Base-by-base conservation (phyloP, 1,139 yeast genomes). In the Scheffersomyces parashehatae region DNA sequence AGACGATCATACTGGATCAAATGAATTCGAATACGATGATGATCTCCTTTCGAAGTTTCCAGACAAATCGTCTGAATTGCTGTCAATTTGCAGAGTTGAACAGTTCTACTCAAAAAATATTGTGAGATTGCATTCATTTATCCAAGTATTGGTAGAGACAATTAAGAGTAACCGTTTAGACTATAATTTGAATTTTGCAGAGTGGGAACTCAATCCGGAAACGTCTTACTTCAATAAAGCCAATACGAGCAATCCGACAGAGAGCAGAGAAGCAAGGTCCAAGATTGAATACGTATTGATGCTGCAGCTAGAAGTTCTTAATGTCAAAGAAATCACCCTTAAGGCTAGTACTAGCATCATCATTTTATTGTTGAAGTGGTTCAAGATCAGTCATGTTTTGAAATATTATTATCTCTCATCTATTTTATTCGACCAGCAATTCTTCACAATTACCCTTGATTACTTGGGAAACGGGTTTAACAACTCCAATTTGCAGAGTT, bases 391-490 rank as follows among this genome's bases (percentile, higher is more conserved):
- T 41, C 96, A 93, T 62, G 69, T 89, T 2, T 64, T 90, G 52
- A 91, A 91, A 60, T 83, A 77, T 58, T 95, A 90, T 60, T 88
- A 85, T 56, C 67, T 93, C 11, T 66, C 85, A 1, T 79, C 89
- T 0, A 60, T 93, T 24, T 60, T 93, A 32, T 87, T 86, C 62
- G 99, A 95, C 60, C 79, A 85, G 8, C 81, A 82, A 44, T 82
- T 73, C 53, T 77, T 83, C 46, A 58, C 51, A 52, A 47, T 43
- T 54, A 26, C 56, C 59, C 38, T 69, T 68, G 58, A 77, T 38
- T 70, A 67, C 48, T 54, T 79, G 36, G 66, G 70, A 34, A 60
- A 67, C 40, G 62, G 73, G 39, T 71, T 73, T 45, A 67, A 69
- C 49, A 73, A 72, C 47, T 39, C 54, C 5, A 69, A 68, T 44